Evolutionary conservation across 345 rosid genomes (phyloP).

Genomic region (Boechera stricta): DNA sequence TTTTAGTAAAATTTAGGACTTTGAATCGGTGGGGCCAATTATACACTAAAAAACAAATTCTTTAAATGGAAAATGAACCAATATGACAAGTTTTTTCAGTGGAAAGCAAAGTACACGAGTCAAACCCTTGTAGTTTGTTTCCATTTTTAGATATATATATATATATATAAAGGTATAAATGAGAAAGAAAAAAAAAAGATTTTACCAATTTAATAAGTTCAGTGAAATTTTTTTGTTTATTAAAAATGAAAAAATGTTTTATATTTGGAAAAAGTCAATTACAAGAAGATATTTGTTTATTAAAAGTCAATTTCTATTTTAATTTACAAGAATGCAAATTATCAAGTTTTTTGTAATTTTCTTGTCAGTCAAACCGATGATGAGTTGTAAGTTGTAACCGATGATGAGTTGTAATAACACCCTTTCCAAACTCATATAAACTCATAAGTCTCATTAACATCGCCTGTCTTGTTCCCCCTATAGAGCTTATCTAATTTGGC

Average conservation of each 20-base stretch:
- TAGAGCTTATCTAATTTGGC: too few relatives aligned
- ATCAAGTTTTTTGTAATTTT: neutral
- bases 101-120: neutral
- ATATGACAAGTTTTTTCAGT: neutral
- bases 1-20: neutral
- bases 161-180: neutral
- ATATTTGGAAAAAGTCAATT: neutral
- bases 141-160: neutral
- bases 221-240: neutral
- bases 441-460: neutral
- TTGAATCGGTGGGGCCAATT: neutral
- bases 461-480: too few relatives aligned
- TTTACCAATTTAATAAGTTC: neutral
- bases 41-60: neutral
- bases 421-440: neutral
- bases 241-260: neutral
- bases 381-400: neutral
- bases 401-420: neutral
- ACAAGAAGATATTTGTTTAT: neutral
- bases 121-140: neutral
- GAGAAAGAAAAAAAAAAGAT: neutral
- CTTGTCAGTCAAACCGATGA: neutral
- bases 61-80: neutral
- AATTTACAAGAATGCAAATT: neutral
- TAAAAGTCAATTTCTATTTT: too few relatives aligned